Conservation (phyloP, 2,329 filamentous ascomycete genomes). For the Phoma sp. region DNA sequence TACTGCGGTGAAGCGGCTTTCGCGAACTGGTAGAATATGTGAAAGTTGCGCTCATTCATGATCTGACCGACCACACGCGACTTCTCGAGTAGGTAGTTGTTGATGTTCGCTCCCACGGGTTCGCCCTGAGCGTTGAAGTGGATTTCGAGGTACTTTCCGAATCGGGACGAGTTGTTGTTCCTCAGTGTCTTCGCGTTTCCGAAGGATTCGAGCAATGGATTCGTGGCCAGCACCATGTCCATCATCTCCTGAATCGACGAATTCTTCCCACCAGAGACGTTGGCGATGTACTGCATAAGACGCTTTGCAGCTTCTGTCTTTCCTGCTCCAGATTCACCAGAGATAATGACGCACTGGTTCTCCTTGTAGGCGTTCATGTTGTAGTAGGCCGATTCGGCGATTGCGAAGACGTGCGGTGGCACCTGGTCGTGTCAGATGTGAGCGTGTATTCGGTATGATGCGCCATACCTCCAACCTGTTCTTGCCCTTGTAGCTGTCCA, state of each 20-base stretch:
- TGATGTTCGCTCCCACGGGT: conserved; percentile 95
- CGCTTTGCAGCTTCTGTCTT: conserved; percentile 99
- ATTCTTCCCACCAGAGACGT: conserved; percentile 84
- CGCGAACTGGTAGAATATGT: conserved; percentile 99
- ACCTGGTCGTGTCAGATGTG: conserved; percentile 54
- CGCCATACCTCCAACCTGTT: conserved; percentile 78
- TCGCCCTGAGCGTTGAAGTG: conserved; percentile 93
- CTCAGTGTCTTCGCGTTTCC: conserved; percentile 97
- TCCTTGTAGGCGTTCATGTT: conserved; percentile 99
- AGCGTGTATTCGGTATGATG: neutral
- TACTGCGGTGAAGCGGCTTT: conserved; percentile 91
- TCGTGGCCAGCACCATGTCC: conserved; percentile 99
- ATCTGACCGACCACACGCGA: conserved; percentile 95
- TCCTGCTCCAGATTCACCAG: conserved; percentile 95
- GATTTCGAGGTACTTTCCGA: conserved; percentile 97
- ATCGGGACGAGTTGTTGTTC: conserved; percentile 98
- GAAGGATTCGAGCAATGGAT: conserved; percentile 95
- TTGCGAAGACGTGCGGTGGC: conserved; percentile 95
- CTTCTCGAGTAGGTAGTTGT: conserved; percentile 97
- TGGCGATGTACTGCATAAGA: conserved; percentile 99
- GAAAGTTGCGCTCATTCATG: conserved; percentile 93
- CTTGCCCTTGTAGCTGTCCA: conserved; percentile 94
- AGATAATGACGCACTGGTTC: conserved; percentile 99
- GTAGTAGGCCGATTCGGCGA: conserved; percentile 96
- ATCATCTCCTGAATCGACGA: conserved; percentile 95